A percentile compares a stretch with the other conserved stretches of the same genome.
Conservation (phyloP, 352 stramenopile species). For the Phytophthora sp. region DNA sequence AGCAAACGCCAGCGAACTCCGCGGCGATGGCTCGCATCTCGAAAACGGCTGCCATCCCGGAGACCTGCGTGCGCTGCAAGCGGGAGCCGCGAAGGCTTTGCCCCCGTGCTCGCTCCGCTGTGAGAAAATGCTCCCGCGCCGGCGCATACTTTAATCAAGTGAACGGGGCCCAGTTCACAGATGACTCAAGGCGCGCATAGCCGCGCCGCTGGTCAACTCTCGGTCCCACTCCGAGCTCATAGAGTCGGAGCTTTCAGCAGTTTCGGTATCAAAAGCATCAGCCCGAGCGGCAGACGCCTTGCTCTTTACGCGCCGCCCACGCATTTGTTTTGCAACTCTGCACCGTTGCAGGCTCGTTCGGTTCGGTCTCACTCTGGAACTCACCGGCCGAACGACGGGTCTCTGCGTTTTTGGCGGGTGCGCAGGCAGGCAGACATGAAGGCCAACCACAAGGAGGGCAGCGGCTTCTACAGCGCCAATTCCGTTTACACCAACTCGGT, state of each 20-base stretch:
- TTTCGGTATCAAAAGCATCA: slow-evolving; percentile 31
- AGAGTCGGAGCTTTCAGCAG: slow-evolving; percentile 33
- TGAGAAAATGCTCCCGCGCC: not conserved
- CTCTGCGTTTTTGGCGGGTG: slow-evolving; percentile 8
- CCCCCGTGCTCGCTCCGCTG: not conserved
- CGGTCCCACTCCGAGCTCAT: slow-evolving; percentile 14
- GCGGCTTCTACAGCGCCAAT: slow-evolving; percentile 29
- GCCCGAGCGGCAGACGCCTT: not conserved
- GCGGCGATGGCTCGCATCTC: not conserved
- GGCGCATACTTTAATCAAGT: not conserved
- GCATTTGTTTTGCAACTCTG: not conserved
- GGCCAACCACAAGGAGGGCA: slow-evolving; percentile 36
- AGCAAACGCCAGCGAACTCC: slow-evolving; percentile 1
- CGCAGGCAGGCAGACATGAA: slow-evolving; percentile 8
- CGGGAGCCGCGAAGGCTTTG: slow-evolving; percentile 15
- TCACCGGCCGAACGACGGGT: slow-evolving; percentile 19
- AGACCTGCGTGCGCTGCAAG: slow-evolving; percentile 30
- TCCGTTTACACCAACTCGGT: slow-evolving; percentile 39
- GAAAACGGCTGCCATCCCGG: slow-evolving; percentile 18
- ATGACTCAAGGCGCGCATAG: slow-evolving; percentile 4
- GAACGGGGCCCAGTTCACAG: not conserved
- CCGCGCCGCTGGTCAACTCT: slow-evolving; percentile 4
- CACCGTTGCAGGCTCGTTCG: slow-evolving; percentile 11
- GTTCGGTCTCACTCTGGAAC: slow-evolving; percentile 36
- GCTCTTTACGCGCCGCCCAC: slow-evolving; percentile 18